These are phyloP conservation scores for Penicillium hesseltinei DNA, from an alignment of 2,329 filamentous ascomycete species.

Conservation along the genomic window DNA sequence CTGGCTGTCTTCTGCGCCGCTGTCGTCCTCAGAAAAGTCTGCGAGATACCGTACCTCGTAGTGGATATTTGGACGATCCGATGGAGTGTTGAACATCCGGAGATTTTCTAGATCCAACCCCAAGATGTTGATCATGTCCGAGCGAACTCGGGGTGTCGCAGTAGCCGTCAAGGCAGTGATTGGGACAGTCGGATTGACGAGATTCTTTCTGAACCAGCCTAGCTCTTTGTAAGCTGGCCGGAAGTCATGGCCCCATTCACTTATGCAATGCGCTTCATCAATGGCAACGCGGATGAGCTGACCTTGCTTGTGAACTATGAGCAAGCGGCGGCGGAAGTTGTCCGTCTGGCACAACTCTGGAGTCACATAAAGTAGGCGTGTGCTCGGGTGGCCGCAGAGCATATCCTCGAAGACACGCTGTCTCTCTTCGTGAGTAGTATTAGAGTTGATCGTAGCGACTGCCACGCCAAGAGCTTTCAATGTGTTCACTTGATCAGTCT, in stretches of 20 bases:
- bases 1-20: slow-evolving; percentile 56
- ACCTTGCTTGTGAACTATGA: slow-evolving; percentile 71
- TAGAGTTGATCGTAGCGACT: slow-evolving; percentile 84
- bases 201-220: slow-evolving; percentile 71
- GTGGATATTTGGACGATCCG: slow-evolving; percentile 80
- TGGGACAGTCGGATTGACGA: slow-evolving; percentile 72
- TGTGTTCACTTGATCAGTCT: slow-evolving; percentile 90
- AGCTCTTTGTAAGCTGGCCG: slow-evolving; percentile 87
- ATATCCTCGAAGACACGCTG: slow-evolving; percentile 74
- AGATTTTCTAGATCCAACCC: slow-evolving; percentile 64
- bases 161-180: slow-evolving; percentile 93
- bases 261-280: slow-evolving; percentile 95
- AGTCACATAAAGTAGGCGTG: slow-evolving; percentile 84
- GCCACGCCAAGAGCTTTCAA: slow-evolving; percentile 71
- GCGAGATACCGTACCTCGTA: slow-evolving; percentile 73
- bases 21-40: slow-evolving; percentile 30
- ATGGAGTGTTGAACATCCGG: slow-evolving; percentile 77
- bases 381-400: slow-evolving; percentile 80
- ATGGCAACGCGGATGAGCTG: slow-evolving; percentile 87
- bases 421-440: slow-evolving; percentile 65
- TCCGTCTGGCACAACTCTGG: slow-evolving; percentile 81
- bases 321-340: slow-evolving; percentile 71
- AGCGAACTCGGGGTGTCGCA: slow-evolving; percentile 73
- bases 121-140: slow-evolving; percentile 78
- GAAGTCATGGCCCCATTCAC: slow-evolving; percentile 97